Evolutionary conservation across 345 rosid genomes (phyloP).

Genomic region (Limnanthes douglasii): DNA sequence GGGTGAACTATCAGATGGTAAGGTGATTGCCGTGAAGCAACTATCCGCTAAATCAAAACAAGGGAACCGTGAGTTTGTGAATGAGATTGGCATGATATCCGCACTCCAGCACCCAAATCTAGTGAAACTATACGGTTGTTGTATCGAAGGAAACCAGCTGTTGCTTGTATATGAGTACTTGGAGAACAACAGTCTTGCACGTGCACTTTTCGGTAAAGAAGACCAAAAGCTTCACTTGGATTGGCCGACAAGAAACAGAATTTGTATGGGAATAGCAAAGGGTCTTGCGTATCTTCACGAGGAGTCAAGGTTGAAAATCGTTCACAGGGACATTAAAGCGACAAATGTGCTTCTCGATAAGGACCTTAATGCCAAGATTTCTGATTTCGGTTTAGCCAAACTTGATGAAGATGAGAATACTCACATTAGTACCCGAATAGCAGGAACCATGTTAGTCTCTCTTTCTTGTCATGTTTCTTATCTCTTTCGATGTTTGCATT

Average conservation of each 20-base stretch:
- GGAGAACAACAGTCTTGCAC: constrained; percentile 58
- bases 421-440: constrained; percentile 53
- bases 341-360: constrained; percentile 53
- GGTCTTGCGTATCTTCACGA: constrained; percentile 58
- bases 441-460: constrained; percentile 44
- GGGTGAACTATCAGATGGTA: constrained; percentile 46
- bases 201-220: constrained; percentile 44
- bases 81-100: constrained; percentile 43
- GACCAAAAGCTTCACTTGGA: constrained; percentile 29
- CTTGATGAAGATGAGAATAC: constrained; percentile 55
- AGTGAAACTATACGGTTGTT: constrained; percentile 55
- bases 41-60: constrained; percentile 58
- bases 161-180: constrained; percentile 54
- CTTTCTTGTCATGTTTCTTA: background rate
- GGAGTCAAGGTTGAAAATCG: constrained; percentile 52
- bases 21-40: constrained; percentile 39
- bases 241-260: constrained; percentile 47
- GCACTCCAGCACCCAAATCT: constrained; percentile 51
- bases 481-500: background rate
- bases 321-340: constrained; percentile 65
- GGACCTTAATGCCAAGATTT: constrained; percentile 36
- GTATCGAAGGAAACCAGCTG: constrained; percentile 44
- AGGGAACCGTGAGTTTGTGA: constrained; percentile 54
- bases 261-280: constrained; percentile 54
- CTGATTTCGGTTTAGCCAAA: constrained; percentile 64